phyloP scores from a whole-genome alignment of 345 rosid genomes.

The Physaria fendleri region DNA sequence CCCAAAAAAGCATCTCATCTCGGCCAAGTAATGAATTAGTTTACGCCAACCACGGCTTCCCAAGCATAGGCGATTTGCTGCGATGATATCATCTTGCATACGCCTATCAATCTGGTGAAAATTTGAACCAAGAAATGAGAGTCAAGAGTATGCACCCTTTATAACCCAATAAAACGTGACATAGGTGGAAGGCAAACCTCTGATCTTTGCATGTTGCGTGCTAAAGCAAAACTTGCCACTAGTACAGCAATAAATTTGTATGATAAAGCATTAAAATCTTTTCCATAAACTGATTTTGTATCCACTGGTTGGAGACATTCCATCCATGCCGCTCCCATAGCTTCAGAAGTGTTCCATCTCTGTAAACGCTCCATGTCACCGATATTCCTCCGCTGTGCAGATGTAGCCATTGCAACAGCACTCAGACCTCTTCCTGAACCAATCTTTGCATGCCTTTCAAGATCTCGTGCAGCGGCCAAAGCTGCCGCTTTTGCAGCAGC shows the following conservation, averaged over 20 bases:
- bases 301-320: constrained; percentile 97
- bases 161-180: constrained; percentile 7
- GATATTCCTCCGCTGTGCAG: constrained; percentile 84
- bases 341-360: constrained; percentile 91
- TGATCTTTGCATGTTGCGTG: constrained; percentile 93
- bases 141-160: constrained; percentile 8
- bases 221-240: constrained; percentile 98
- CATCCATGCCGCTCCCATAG: constrained; percentile 98
- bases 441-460: constrained; percentile 92
- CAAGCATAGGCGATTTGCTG: constrained; percentile 44
- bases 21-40: constrained; percentile 76
- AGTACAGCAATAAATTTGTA: constrained; percentile 92
- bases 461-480: constrained; percentile 98
- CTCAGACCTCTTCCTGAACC: constrained; percentile 99
- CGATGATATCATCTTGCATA: constrained; percentile 63
- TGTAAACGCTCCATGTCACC: constrained; percentile 89
- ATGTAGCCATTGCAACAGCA: constrained; percentile 99
- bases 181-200: constrained; percentile 55
- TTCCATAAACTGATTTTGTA: constrained; percentile 89
- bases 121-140: constrained; percentile 10
- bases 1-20: constrained; percentile 83
- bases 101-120: constrained; percentile 80
- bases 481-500: constrained; percentile 99
- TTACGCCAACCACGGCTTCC: constrained; percentile 94
- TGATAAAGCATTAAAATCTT: constrained; percentile 91